Evolutionary conservation across 2,329 filamentous ascomycete species (phyloP), one percentile per base, ranked within the genome.

Genomic region (Trichoderma simmonsii): DNA sequence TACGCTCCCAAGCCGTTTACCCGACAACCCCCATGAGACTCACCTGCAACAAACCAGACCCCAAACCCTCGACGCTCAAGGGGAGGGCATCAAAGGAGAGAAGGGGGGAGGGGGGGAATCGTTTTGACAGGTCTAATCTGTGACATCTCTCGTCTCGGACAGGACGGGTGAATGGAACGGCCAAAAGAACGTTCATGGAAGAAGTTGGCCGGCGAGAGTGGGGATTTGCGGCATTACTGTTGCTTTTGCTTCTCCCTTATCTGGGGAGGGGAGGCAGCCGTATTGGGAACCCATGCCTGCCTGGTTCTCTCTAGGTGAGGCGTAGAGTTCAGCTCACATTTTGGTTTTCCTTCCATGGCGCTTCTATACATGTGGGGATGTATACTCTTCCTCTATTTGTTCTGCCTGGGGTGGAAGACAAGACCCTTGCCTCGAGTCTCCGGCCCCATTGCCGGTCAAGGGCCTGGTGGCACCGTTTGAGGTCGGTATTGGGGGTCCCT

Each of bases 261-360:
- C 43, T 28, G 62, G 39, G 43, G 32, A 21, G 59, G 32, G 39
- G 43, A n/a, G 26, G 26, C 62, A 43, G n/a, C 18, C n/a, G 21
- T 65, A 69, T 69, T 43, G 43, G 65, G 56, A 36, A 48, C n/a
- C 24, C 56, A 60, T 54, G 48, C 28, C 43, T 66, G 48, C 63
- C 30, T 67, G 66, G 66, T 61, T 61, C 15, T 51, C 36, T 54
- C 54, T 69, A 62, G 66, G 57, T 69, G 66, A 69, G 66, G 66
- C 66, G 66, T 69, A 69, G 66, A 69, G 36, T 69, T 69, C 66
- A 69, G 66, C 66, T 69, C 66, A 69, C 66, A 61, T 62, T 69
- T 51, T 51, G 30, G 39, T 36, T 57, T 39, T 30, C 57, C 66
- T 69, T 69, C 66, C 30, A 61, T 36, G 54, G 57, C 36, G 28